Evolutionary conservation across 768 basidiomycete species (phyloP).

Genomic region (Tephrocybe sp.): DNA sequence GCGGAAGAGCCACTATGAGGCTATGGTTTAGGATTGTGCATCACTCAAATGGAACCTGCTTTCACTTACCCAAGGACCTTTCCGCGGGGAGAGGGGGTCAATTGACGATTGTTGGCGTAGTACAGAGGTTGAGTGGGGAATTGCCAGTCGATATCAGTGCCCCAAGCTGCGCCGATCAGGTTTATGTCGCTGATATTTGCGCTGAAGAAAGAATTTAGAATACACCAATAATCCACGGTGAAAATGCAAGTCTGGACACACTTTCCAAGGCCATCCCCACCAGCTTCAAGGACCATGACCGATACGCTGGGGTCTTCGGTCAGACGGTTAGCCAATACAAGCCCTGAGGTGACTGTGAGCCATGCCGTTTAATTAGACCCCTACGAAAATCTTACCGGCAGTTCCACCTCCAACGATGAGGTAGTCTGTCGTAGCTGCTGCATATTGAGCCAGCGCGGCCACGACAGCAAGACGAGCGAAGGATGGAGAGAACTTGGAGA

Average conservation of each 20-base stretch:
- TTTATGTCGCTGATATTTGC: not conserved
- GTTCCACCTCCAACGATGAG: constrained; percentile 5
- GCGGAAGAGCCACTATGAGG: not conserved
- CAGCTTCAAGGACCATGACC: too few relatives aligned
- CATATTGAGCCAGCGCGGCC: not conserved
- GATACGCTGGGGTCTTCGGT: too few relatives aligned
- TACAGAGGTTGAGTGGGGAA: too few relatives aligned
- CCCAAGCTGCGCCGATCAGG: too few relatives aligned
- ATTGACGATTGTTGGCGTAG: constrained; percentile 1
- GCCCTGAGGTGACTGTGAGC: too few relatives aligned
- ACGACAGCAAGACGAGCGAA: not conserved
- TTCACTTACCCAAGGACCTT: constrained; percentile 5
- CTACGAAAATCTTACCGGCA: not conserved
- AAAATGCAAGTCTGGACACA: not conserved
- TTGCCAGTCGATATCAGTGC: too few relatives aligned
- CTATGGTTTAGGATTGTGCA: too few relatives aligned
- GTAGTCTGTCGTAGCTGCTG: not conserved
- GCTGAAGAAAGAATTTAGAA: not conserved
- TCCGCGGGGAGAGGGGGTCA: constrained; percentile 1
- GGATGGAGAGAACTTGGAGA: not conserved
- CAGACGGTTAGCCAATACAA: too few relatives aligned
- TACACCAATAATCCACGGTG: not conserved
- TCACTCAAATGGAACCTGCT: not conserved
- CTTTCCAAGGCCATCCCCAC: too few relatives aligned
- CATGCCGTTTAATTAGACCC: too few relatives aligned